Base-by-base conservation (phyloP, 2,329 filamentous ascomycete genomes). In the Pestalotiopsis sp. region DNA sequence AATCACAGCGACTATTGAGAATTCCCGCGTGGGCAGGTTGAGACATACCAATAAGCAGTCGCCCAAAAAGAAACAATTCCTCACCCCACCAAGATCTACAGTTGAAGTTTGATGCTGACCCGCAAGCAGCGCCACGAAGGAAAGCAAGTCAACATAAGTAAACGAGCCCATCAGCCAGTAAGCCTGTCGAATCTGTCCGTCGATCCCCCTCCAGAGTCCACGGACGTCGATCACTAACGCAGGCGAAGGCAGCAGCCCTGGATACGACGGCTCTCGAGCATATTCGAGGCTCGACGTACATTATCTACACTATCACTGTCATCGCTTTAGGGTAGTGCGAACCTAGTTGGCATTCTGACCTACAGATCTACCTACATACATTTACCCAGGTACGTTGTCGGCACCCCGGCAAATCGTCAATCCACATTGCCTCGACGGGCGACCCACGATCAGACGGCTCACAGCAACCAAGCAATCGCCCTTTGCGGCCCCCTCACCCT, bases 171-270 rank as follows among this genome's bases (percentile, higher is more conserved):
- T 36, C 31, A 36, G 31, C 31, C 31, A 36, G 49, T 39, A n/a
- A 52, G 38, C 25, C 49, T 58, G 31, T 45, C 36, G 63, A 57
- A 27, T 57, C 41, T 25, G n/a, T 49, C 38, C 31, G 41, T 58
- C 41, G 63, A 66, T 38, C 56, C 64, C 56, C 64, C 56, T 66
- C 64, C 52, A 36, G 41, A 56, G 36, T 25, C 31, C 64, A 66
- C 56, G 64, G 31, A 66, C 36, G n/a, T 45, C 36, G 17, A 66
- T 31, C 56, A 31, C 64, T 66, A 56, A 66, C 56, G 31, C 23
- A 36, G 45, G 45, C 17, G 17, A 52, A 52, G 6, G 45, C 17
- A 45, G 63, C 25, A 66, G 12, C 56, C 64, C 25, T 41, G 64
- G 56, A 60, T 59, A 59, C 23, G 11, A 66, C 56, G 52, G n/a